These are phyloP conservation scores for Usnea hakonensis DNA, from an alignment of 495 filamentous ascomycete species.

Conservation along the genomic window DNA sequence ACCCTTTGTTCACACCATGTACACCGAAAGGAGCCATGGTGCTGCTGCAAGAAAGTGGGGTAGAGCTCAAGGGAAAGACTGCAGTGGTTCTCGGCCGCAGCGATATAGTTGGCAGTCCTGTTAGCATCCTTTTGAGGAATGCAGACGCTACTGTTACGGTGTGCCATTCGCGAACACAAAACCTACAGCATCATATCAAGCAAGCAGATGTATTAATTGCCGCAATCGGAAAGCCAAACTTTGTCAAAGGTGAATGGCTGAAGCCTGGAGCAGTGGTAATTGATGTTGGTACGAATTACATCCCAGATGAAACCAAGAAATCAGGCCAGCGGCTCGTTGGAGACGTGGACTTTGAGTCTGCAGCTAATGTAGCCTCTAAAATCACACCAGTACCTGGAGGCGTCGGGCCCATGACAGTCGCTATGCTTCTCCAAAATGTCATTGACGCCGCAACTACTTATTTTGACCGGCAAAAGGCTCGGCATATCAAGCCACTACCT, in stretches of 20 bases:
- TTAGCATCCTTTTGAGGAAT: slow-evolving; percentile 89
- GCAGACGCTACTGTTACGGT: slow-evolving; percentile 94
- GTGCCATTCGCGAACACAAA: slow-evolving; percentile 81
- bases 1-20: slow-evolving; percentile 82
- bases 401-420: slow-evolving; percentile 97
- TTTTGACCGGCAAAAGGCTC: slow-evolving; percentile 71
- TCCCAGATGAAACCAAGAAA: slow-evolving; percentile 88
- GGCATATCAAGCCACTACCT: slow-evolving; percentile 69
- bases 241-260: slow-evolving; percentile 90
- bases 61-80: slow-evolving; percentile 79
- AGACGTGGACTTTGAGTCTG: slow-evolving; percentile 88
- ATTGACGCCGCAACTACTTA: slow-evolving; percentile 71
- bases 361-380: slow-evolving; percentile 77
- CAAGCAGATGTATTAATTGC: slow-evolving; percentile 83
- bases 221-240: slow-evolving; percentile 79
- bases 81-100: slow-evolving; percentile 92
- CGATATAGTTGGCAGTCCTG: slow-evolving; percentile 94
- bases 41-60: slow-evolving; percentile 72
- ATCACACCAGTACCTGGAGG: slow-evolving; percentile 97
- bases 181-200: slow-evolving; percentile 66
- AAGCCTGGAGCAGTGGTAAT: slow-evolving; percentile 92
- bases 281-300: slow-evolving; percentile 95
- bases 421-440: slow-evolving; percentile 92
- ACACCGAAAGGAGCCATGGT: slow-evolving; percentile 97
- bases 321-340: slow-evolving; percentile 90